These are phyloP conservation scores for Apiosordaria backusii DNA, from an alignment of 495 filamentous ascomycete species.

Conservation along the genomic window DNA sequence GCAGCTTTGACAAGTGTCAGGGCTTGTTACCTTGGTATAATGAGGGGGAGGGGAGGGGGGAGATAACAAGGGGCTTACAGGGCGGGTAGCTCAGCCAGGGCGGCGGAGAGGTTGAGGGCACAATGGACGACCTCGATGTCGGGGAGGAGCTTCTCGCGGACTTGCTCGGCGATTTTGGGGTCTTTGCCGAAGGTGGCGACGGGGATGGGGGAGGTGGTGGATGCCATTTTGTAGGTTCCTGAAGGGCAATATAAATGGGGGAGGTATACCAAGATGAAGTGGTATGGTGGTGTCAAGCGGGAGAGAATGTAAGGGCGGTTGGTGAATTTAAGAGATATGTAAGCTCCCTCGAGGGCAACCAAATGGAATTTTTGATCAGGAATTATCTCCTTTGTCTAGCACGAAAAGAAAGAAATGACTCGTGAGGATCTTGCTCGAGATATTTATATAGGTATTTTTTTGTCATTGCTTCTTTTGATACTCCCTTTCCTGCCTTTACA, in stretches of 20 bases:
- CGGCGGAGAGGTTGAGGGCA: constrained; percentile 24
- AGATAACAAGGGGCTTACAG: too few species aligned
- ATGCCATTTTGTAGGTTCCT: constrained; percentile 6
- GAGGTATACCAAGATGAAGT: neutral
- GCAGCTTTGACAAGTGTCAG: too few species aligned
- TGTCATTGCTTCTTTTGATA: neutral
- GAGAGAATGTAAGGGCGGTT: neutral
- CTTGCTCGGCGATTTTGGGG: constrained; percentile 27
- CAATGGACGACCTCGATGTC: constrained; percentile 35
- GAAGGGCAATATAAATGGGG: neutral
- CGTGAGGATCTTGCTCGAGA: neutral
- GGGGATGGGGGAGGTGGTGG: constrained; percentile 19
- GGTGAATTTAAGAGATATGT: neutral
- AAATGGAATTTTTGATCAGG: neutral
- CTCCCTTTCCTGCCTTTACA: neutral
- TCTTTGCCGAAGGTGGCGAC: constrained; percentile 33
- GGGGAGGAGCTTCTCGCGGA: constrained; percentile 31
- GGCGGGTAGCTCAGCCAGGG: constrained; percentile 29
- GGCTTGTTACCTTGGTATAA: too few species aligned
- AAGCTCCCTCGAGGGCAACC: neutral
- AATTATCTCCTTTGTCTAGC: too few species aligned
- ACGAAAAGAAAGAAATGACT: neutral
- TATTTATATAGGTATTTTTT: neutral
- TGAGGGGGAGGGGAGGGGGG: too few species aligned
- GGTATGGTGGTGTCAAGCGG: neutral